Percentiles rank a stretch among this genome's conserved stretches.
Evolutionary conservation across 805 yeast species (phyloP).

Genomic region (Saturnispora serradocipensis): DNA sequence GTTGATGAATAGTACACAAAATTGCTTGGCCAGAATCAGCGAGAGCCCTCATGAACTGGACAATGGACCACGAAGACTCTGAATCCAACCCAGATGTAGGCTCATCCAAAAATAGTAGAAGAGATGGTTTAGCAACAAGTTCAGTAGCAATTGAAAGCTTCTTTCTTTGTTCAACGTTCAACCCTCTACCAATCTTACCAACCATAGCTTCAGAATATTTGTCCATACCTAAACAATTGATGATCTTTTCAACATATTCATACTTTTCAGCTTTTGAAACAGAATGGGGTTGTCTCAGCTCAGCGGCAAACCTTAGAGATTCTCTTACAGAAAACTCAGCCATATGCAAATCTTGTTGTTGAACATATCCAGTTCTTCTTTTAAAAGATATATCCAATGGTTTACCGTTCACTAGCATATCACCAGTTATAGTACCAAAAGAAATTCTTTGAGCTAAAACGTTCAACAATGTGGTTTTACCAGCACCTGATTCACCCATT

Average conservation of each 20-base stretch:
- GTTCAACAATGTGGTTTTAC: conserved; percentile 48
- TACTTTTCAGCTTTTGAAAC: conserved; percentile 31
- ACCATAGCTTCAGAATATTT: conserved; percentile 43
- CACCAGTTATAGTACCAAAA: conserved; percentile 47
- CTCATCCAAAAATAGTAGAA: conserved; percentile 47
- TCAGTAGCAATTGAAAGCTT: conserved; percentile 47
- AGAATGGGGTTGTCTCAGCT: conserved; percentile 36
- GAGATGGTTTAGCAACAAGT: conserved; percentile 44
- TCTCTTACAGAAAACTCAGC: conserved; percentile 45
- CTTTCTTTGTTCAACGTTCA: conserved; percentile 46
- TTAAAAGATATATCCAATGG: conserved; percentile 41
- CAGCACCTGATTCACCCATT: conserved; percentile 59
- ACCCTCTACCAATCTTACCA: conserved; percentile 38
- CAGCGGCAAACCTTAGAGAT: conserved; percentile 40
- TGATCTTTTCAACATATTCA: conserved; percentile 36
- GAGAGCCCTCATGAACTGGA: conserved; percentile 39
- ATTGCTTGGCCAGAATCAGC: conserved; percentile 47
- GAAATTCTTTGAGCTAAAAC: conserved; percentile 43
- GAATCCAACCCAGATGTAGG: conserved; percentile 54
- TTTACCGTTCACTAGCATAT: conserved; percentile 45
- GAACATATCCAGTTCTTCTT: conserved; percentile 47
- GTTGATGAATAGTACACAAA: conserved; percentile 47
- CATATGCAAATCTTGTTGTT: conserved; percentile 46
- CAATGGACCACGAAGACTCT: conserved; percentile 49
- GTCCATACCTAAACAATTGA: conserved; percentile 32